Percentiles rank a stretch among this genome's conserved stretches.
phyloP scores from a whole-genome alignment of 1,139 yeast species.

The Pichia sp. region DNA sequence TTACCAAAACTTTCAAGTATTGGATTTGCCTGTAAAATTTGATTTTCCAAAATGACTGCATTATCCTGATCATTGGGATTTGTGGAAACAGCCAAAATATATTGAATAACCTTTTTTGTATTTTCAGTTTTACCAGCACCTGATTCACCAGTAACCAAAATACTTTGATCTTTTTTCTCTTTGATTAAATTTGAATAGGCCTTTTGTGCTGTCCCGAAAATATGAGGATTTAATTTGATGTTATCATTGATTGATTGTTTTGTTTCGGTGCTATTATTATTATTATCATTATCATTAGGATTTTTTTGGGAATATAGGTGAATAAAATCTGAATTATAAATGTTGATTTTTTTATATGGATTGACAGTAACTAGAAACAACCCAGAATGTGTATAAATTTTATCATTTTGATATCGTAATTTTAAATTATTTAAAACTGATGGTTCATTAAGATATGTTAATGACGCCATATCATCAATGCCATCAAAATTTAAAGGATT shows the following conservation, averaged over 20 bases:
- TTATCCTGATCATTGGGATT: conserved; percentile 24
- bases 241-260: background rate
- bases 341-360: conserved; percentile 76
- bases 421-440: conserved; percentile 81
- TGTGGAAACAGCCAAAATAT: conserved; percentile 70
- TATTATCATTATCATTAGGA: conserved; percentile 5
- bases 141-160: conserved; percentile 94
- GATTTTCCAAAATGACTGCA: conserved; percentile 56
- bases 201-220: conserved; percentile 84
- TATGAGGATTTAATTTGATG: conserved; percentile 61
- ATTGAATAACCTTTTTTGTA: conserved; percentile 93
- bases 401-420: conserved; percentile 68
- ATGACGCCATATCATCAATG: conserved; percentile 92
- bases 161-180: conserved; percentile 75
- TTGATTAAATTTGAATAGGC: conserved; percentile 74
- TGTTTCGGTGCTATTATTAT: background rate
- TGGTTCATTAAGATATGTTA: conserved; percentile 91
- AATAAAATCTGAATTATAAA: conserved; percentile 60
- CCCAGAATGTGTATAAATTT: conserved; percentile 75
- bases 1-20: conserved; percentile 95
- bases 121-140: conserved; percentile 99
- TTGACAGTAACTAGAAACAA: conserved; percentile 92
- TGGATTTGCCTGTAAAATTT: conserved; percentile 90
- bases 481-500: conserved; percentile 92
- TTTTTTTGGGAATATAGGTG: conserved; percentile 35